Conservation (phyloP, 441 rosid species). For the Oxalis stricta region DNA sequence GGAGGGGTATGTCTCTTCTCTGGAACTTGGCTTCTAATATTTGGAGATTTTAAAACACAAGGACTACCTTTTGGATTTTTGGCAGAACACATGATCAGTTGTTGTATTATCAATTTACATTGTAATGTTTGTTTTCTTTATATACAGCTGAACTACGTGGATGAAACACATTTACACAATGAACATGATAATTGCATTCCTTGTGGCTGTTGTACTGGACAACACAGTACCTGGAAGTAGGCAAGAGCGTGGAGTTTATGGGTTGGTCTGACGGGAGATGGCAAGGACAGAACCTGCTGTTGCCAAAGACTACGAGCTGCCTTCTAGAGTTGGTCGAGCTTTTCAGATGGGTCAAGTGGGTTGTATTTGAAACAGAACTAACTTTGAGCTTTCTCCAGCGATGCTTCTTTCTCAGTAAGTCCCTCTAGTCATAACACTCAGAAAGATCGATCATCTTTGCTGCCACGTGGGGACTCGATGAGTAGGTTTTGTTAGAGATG, state of each 20-base stretch:
- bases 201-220: conserved; percentile 78
- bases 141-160: conserved; percentile 85
- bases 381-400: too few species aligned
- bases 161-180: conserved; percentile 62
- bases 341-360: conserved; percentile 97
- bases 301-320: conserved; percentile 73
- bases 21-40: too few species aligned
- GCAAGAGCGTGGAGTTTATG: conserved; percentile 91
- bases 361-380: too few species aligned
- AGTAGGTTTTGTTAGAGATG: too few species aligned
- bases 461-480: too few species aligned
- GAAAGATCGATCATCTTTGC: too few species aligned
- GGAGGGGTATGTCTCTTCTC: conserved; percentile 42
- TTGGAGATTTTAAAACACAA: too few species aligned
- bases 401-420: too few species aligned
- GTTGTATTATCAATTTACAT: neutral
- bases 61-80: too few species aligned
- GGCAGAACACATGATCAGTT: too few species aligned
- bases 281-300: conserved; percentile 76
- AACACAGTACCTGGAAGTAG: conserved; percentile 86
- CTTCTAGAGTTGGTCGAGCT: conserved; percentile 68
- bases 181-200: conserved; percentile 80
- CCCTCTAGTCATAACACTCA: too few species aligned
- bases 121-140: neutral
- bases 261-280: conserved; percentile 73